Evolutionary conservation across 176 grass and related monocot species (phyloP).

Genomic region (Cenchrus purpureus): DNA sequence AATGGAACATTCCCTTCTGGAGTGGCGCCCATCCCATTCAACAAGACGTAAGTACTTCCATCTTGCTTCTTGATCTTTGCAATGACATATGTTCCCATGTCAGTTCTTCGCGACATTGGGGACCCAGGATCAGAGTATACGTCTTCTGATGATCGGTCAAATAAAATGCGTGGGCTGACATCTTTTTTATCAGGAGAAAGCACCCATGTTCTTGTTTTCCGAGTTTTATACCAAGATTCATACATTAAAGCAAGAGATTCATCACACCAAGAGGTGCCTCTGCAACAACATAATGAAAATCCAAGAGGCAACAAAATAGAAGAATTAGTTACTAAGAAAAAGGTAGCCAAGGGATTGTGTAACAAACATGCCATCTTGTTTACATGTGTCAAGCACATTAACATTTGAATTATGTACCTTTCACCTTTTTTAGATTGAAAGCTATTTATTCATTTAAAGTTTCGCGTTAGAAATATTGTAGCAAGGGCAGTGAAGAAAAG

Average conservation of each 20-base stretch:
- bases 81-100: constrained; percentile 89
- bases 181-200: constrained; percentile 80
- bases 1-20: constrained; percentile 99
- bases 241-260: constrained; percentile 91
- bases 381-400: constrained; percentile 1
- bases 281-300: constrained; percentile 57
- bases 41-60: constrained; percentile 70
- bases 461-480: constrained; percentile 29
- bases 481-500: constrained; percentile 34
- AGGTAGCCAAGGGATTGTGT: background rate
- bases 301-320: background rate
- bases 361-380: background rate
- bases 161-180: constrained; percentile 76
- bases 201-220: constrained; percentile 96
- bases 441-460: background rate
- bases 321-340: constrained; percentile 40
- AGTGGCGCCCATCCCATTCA: constrained; percentile 94
- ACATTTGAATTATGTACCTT: background rate
- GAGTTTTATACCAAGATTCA: constrained; percentile 99
- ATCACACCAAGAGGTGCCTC: constrained; percentile 93
- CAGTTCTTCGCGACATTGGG: constrained; percentile 93
- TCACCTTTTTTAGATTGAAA: constrained; percentile 16
- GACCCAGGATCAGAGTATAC: constrained; percentile 98
- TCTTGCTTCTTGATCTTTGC: constrained; percentile 93
- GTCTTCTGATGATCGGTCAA: constrained; percentile 98